A percentile compares a stretch with the other conserved stretches of the same genome.
Evolutionary conservation across 1,284 basidiomycete genomes (phyloP).

Genomic region (Laetiporus sulphureus): DNA sequence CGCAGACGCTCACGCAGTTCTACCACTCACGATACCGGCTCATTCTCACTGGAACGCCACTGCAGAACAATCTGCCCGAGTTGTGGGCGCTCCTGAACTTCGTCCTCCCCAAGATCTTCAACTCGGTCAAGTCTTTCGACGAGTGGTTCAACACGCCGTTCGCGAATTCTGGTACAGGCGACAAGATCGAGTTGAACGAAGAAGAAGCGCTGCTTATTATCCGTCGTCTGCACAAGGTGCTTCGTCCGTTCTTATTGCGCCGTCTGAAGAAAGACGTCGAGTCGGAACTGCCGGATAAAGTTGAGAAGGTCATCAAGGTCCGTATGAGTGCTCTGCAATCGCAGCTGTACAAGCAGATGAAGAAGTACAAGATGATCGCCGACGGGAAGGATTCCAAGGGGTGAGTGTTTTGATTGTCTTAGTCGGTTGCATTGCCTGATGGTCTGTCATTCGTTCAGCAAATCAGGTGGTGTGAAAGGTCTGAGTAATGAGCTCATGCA

Average conservation of each 20-base stretch:
- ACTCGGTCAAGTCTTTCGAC: slow-evolving; percentile 99
- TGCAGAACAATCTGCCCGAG: slow-evolving; percentile 98
- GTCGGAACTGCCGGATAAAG: slow-evolving; percentile 96
- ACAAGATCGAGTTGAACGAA: slow-evolving; percentile 99
- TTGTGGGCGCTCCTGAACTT: slow-evolving; percentile 98
- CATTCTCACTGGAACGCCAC: slow-evolving; percentile 95
- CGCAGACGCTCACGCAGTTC: slow-evolving; percentile 88
- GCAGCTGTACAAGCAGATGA: slow-evolving; percentile 97
- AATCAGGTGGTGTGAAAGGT: slow-evolving; percentile 74
- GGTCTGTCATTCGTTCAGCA: slow-evolving; percentile 34
- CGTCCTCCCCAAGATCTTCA: slow-evolving; percentile 97
- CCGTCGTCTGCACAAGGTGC: slow-evolving; percentile 96
- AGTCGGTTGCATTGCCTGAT: slow-evolving; percentile 5
- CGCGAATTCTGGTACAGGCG: slow-evolving; percentile 91
- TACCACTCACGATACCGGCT: slow-evolving; percentile 93
- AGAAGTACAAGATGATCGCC: slow-evolving; percentile 96
- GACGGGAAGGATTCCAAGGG: slow-evolving; percentile 75
- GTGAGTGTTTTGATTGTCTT: slow-evolving; percentile 31
- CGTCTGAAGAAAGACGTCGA: slow-evolving; percentile 99
- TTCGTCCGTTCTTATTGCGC: slow-evolving; percentile 94
- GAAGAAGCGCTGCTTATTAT: slow-evolving; percentile 99
- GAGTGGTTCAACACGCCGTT: slow-evolving; percentile 99
- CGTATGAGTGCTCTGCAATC: slow-evolving; percentile 94
- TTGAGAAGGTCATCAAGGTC: slow-evolving; percentile 98
- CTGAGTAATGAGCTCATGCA: slow-evolving; percentile 99